A percentile compares a stretch with the other conserved stretches of the same genome.
Evolutionary conservation across 495 filamentous ascomycete species (phyloP).

Genomic region (Aspergillus saccharolyticus): DNA sequence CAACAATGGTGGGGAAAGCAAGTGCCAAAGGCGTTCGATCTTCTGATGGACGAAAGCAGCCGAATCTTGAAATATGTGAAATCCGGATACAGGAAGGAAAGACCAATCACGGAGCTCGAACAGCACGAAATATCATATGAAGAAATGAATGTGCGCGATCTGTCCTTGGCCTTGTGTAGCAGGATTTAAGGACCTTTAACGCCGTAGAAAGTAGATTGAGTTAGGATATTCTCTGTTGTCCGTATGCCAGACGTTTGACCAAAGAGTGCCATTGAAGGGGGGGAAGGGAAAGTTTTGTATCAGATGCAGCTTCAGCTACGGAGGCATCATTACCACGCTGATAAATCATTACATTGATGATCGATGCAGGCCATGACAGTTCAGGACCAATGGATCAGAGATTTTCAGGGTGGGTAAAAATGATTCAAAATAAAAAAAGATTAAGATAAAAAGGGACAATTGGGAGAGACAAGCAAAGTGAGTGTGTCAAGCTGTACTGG

Average conservation of each 20-base stretch:
- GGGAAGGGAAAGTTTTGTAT: slow-evolving; percentile 11
- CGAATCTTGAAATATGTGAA: slow-evolving; percentile 11
- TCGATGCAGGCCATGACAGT: slow-evolving; percentile 7
- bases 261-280: not conserved
- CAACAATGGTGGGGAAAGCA: not conserved
- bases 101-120: slow-evolving; percentile 12
- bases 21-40: not conserved
- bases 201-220: not conserved
- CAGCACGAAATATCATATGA: slow-evolving; percentile 17
- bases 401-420: not conserved
- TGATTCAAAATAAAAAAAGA: slow-evolving; percentile 3
- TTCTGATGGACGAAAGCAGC: slow-evolving; percentile 16
- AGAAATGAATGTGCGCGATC: slow-evolving; percentile 14
- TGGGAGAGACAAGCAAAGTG: not conserved
- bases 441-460: no score
- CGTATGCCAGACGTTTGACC: not conserved
- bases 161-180: slow-evolving; percentile 16
- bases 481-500: not conserved
- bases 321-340: slow-evolving; percentile 23
- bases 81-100: slow-evolving; percentile 13
- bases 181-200: slow-evolving; percentile 4
- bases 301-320: slow-evolving; percentile 4
- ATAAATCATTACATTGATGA: slow-evolving; percentile 20
- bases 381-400: slow-evolving; percentile 11
- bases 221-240: not conserved